Conservation (phyloP, 2,329 filamentous ascomycete species). For the Plenodomus biglobosus region DNA sequence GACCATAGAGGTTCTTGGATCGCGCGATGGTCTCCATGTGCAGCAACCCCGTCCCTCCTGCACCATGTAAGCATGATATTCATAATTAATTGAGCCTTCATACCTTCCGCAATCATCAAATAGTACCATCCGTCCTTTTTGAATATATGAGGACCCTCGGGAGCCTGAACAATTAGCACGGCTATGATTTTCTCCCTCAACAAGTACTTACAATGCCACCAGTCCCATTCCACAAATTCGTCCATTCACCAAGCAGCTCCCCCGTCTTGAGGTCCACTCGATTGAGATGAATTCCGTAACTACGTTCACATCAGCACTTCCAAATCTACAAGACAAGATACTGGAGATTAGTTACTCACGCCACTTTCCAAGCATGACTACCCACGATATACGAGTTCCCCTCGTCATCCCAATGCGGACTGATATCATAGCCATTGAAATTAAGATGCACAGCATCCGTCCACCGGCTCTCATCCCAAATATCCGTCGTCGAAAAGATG, state of each 20-base stretch:
- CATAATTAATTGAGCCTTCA: slow-evolving; percentile 20
- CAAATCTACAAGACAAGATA: background rate
- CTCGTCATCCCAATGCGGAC: slow-evolving; percentile 58
- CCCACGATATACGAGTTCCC: slow-evolving; percentile 54
- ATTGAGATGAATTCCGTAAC: slow-evolving; percentile 31
- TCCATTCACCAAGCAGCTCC: slow-evolving; percentile 15
- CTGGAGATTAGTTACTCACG: slow-evolving; percentile 1
- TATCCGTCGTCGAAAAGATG: slow-evolving; percentile 51
- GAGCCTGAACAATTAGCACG: slow-evolving; percentile 4
- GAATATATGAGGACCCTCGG: slow-evolving; percentile 44
- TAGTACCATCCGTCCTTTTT: slow-evolving; percentile 42
- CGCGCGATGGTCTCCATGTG: slow-evolving; percentile 45
- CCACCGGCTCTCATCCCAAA: slow-evolving; percentile 52
- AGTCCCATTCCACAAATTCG: slow-evolving; percentile 44
- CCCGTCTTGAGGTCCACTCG: slow-evolving; percentile 40
- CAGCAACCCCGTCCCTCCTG: slow-evolving; percentile 38
- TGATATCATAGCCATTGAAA: slow-evolving; percentile 56
- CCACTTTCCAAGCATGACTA: slow-evolving; percentile 26
- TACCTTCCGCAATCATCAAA: slow-evolving; percentile 37
- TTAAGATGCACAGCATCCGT: slow-evolving; percentile 53
- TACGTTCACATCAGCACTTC: background rate
- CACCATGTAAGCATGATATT: background rate
- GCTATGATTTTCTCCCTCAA: too few relatives aligned
- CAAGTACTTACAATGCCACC: slow-evolving; percentile 17
- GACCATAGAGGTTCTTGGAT: slow-evolving; percentile 39